Evolutionary conservation across 805 yeast species (phyloP).

Genomic region (Helenozyma baotianmanensis): DNA sequence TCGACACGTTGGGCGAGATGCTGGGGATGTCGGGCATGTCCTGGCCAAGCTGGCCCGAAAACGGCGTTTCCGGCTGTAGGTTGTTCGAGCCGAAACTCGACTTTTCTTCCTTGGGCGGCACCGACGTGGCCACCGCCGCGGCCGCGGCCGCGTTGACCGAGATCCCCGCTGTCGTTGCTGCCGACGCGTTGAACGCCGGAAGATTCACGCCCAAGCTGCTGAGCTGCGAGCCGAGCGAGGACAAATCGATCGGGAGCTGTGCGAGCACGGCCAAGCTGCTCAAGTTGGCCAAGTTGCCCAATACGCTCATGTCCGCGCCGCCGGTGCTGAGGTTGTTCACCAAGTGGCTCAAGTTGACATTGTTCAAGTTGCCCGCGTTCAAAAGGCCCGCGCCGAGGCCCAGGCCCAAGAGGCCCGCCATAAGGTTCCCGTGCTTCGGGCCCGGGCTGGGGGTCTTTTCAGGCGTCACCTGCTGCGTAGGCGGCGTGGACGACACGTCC

Average conservation of each 20-base stretch:
- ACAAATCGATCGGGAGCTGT: constrained; percentile 37
- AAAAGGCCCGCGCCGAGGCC: constrained; percentile 14
- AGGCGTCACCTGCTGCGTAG: constrained; percentile 22
- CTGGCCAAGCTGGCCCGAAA: no score
- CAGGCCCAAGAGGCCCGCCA: constrained; percentile 5
- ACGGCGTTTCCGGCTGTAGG: no score
- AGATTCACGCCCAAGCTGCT: constrained; percentile 6
- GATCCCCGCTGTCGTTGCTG: neutral
- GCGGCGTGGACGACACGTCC: constrained; percentile 5
- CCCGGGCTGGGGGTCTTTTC: constrained; percentile 20
- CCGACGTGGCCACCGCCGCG: neutral
- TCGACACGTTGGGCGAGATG: constrained; percentile 3
- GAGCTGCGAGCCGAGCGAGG: constrained; percentile 27
- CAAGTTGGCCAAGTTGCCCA: constrained; percentile 36
- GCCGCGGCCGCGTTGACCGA: neutral
- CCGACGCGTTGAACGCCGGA: constrained; percentile 1
- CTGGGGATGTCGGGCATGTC: neutral
- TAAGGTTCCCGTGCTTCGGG: constrained; percentile 1
- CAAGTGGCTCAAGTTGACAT: constrained; percentile 38
- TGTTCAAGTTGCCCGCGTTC: constrained; percentile 36
- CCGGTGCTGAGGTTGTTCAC: constrained; percentile 36
- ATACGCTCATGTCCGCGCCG: constrained; percentile 26
- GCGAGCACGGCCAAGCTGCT: constrained; percentile 40
- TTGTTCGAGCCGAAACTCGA: neutral
- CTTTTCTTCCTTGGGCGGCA: constrained; percentile 1